These are phyloP conservation scores for Diplosphaera chodatii DNA, from an alignment of 139 green algal genomes.

Conservation along the genomic window DNA sequence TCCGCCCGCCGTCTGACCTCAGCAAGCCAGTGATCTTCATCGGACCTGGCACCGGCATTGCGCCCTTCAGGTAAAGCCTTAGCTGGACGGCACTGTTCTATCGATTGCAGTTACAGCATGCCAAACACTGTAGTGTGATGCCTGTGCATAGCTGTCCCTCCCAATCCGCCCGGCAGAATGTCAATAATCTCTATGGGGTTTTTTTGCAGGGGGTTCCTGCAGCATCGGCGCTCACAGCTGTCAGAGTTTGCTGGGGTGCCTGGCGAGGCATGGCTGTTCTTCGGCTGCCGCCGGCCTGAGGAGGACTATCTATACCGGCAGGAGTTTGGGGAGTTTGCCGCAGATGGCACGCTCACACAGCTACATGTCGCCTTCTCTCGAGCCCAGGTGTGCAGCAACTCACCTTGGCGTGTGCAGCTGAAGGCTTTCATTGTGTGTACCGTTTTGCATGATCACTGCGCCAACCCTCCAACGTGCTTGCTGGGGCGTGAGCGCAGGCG, in stretches of 20 bases:
- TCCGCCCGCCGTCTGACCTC: conserved; percentile 53
- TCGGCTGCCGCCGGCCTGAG: conserved; percentile 60
- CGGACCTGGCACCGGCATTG: conserved; percentile 82
- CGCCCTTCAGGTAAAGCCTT: conserved; percentile 60
- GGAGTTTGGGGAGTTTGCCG: conserved; percentile 61
- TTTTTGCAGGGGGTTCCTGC: conserved; percentile 74
- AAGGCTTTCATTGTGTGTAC: too few relatives aligned
- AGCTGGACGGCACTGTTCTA: too few relatives aligned
- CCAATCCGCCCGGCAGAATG: too few relatives aligned
- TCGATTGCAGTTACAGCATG: too few relatives aligned
- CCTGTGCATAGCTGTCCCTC: too few relatives aligned
- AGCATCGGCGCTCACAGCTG: conserved; percentile 34
- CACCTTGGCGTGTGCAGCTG: too few relatives aligned
- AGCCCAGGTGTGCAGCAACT: conserved; percentile 16
- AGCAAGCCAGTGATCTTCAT: conserved; percentile 76
- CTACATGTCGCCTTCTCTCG: conserved; percentile 79
- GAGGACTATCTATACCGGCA: conserved; percentile 82
- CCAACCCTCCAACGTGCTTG: too few relatives aligned
- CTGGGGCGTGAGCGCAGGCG: too few relatives aligned
- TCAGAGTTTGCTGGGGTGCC: neutral
- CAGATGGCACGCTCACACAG: conserved; percentile 59
- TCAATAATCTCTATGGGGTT: too few relatives aligned
- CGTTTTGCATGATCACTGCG: too few relatives aligned
- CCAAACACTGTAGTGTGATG: too few relatives aligned
- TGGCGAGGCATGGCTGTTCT: conserved; percentile 71